phyloP scores from a whole-genome alignment of 2,329 filamentous ascomycete genomes.

The Verticillium dahliae region DNA sequence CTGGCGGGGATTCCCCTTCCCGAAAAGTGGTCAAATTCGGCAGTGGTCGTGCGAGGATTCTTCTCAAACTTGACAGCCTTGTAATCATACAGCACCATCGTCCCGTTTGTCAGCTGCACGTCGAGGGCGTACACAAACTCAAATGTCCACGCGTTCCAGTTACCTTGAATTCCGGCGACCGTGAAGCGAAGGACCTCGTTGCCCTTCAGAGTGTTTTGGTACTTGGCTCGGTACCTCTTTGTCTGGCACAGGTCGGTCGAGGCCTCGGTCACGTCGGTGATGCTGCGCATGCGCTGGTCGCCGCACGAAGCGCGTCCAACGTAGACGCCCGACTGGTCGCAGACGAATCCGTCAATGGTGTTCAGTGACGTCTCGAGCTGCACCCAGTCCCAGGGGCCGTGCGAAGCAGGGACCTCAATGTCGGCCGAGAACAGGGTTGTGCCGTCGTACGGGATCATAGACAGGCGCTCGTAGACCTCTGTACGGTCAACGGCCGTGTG shows the following conservation, averaged over 20 bases:
- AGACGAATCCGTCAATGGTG: slow-evolving; percentile 7
- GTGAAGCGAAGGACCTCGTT: slow-evolving; percentile 6
- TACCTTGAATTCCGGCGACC: slow-evolving; percentile 4
- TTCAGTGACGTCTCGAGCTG: slow-evolving; percentile 1
- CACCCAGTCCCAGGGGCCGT: slow-evolving; percentile 8
- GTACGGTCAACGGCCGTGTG: slow-evolving; percentile 5
- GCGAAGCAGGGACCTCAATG: slow-evolving; percentile 1
- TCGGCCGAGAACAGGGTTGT: slow-evolving; percentile 2
- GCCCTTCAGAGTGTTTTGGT: neutral
- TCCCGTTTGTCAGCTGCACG: slow-evolving; percentile 6
- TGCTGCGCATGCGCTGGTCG: slow-evolving; percentile 1
- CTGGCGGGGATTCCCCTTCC: slow-evolving; percentile 1
- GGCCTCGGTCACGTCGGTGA: slow-evolving; percentile 1
- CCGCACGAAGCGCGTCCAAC: slow-evolving; percentile 2
- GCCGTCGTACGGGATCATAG: slow-evolving; percentile 2
- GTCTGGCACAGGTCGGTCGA: slow-evolving; percentile 4
- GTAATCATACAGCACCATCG: slow-evolving; percentile 5
- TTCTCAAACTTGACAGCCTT: slow-evolving; percentile 6
- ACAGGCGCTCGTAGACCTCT: slow-evolving; percentile 2
- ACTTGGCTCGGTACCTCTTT: slow-evolving; percentile 5
- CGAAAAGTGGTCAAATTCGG: slow-evolving; percentile 1
- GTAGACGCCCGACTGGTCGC: slow-evolving; percentile 6
- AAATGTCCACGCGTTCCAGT: slow-evolving; percentile 2
- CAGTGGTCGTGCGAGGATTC: slow-evolving; percentile 1
- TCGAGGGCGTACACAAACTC: slow-evolving; percentile 1